These are phyloP conservation scores for Leccinum barrowsii DNA, from an alignment of 768 basidiomycete species.

Conservation along the genomic window DNA sequence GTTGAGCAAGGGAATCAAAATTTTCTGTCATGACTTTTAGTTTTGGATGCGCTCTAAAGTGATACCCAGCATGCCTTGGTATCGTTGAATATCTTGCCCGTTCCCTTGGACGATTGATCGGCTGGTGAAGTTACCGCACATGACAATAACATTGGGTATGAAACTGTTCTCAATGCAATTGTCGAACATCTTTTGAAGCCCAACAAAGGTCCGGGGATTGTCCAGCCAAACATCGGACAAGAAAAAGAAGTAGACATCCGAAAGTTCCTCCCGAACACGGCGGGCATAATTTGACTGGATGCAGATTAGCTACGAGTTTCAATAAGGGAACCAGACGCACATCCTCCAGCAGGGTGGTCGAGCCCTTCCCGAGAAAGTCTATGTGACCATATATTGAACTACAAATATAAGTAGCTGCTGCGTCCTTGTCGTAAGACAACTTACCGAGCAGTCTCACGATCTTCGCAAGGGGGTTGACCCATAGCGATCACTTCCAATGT, in stretches of 20 bases:
- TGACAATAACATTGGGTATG: constrained; percentile 83
- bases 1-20: constrained; percentile 82
- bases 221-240: constrained; percentile 97
- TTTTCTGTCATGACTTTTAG: constrained; percentile 53
- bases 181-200: constrained; percentile 83
- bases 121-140: constrained; percentile 95
- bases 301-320: neutral
- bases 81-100: constrained; percentile 72
- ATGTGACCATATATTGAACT: constrained; percentile 95
- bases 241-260: constrained; percentile 85
- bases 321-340: constrained; percentile 41
- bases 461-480: constrained; percentile 96
- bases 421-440: constrained; percentile 13
- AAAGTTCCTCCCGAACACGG: constrained; percentile 64
- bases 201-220: constrained; percentile 74
- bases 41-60: neutral
- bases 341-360: constrained; percentile 87
- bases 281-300: constrained; percentile 56
- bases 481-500: constrained; percentile 88
- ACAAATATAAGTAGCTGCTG: constrained; percentile 12
- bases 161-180: constrained; percentile 84
- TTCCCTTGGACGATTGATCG: constrained; percentile 76
- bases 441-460: constrained; percentile 78
- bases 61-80: constrained; percentile 60
- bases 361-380: constrained; percentile 94